These are phyloP conservation scores for Cladosporium sp. DNA, from an alignment of 2,329 filamentous ascomycete genomes.

Conservation along the genomic window DNA sequence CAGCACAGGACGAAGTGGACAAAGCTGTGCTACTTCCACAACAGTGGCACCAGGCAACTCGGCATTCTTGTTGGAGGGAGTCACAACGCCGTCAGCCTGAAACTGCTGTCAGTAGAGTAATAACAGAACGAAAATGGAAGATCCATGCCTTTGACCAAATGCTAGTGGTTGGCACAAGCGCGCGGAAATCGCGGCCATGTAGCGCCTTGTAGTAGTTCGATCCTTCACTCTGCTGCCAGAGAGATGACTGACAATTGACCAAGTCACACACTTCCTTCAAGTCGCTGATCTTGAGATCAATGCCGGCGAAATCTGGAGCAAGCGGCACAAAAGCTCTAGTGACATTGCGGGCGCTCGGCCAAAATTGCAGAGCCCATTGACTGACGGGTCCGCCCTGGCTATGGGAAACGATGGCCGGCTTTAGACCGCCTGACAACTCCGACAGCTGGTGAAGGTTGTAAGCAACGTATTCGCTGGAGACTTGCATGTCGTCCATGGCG, in stretches of 20 bases:
- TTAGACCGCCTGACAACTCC: slow-evolving; percentile 22
- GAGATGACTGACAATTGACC: slow-evolving; percentile 25
- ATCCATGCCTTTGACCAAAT: slow-evolving; percentile 23
- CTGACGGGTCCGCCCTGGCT: slow-evolving; percentile 28
- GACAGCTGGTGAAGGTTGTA: slow-evolving; percentile 29
- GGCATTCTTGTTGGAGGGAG: slow-evolving; percentile 24
- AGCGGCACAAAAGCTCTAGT: slow-evolving; percentile 26
- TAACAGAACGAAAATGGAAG: background rate
- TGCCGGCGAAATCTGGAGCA: slow-evolving; percentile 27
- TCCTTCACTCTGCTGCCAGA: slow-evolving; percentile 29
- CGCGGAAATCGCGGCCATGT: slow-evolving; percentile 21
- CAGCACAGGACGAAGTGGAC: slow-evolving; percentile 19
- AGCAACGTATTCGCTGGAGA: slow-evolving; percentile 29
- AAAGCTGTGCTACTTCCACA: slow-evolving; percentile 24
- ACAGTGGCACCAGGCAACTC: slow-evolving; percentile 25
- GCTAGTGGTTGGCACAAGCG: slow-evolving; percentile 26
- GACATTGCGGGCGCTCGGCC: slow-evolving; percentile 26
- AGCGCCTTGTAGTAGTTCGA: slow-evolving; percentile 28
- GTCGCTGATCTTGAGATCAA: slow-evolving; percentile 22
- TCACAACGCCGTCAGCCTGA: slow-evolving; percentile 26
- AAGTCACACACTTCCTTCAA: slow-evolving; percentile 22
- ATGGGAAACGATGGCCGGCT: slow-evolving; percentile 26
- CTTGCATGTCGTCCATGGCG: slow-evolving; percentile 31
- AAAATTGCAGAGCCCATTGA: slow-evolving; percentile 31
- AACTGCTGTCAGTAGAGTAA: background rate